Conservation (phyloP, 2,329 filamentous ascomycete species). For the Hymenoscyphus albidus region DNA sequence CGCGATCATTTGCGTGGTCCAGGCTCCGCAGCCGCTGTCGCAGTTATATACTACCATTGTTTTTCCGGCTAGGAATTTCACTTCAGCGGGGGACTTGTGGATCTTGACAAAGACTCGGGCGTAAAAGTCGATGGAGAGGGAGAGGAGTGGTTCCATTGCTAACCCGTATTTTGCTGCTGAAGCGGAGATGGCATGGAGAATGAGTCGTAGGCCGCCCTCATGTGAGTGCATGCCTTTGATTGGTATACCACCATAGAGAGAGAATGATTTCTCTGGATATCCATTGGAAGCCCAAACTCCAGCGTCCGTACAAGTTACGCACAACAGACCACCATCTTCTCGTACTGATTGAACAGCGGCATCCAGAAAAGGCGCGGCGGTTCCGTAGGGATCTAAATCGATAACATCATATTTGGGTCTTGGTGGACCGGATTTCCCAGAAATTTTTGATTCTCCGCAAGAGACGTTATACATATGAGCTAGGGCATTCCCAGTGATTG, state of each 20-base stretch:
- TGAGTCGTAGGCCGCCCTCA: constrained; percentile 82
- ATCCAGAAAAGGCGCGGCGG: constrained; percentile 88
- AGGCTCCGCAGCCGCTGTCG: constrained; percentile 86
- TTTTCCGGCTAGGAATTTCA: constrained; percentile 87
- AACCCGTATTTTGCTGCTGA: constrained; percentile 82
- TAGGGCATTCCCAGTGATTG: constrained; percentile 78
- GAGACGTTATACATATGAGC: constrained; percentile 85
- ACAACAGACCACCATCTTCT: constrained; percentile 83
- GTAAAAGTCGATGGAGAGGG: constrained; percentile 95
- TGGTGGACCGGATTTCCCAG: constrained; percentile 34
- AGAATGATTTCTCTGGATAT: constrained; percentile 90
- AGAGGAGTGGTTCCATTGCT: constrained; percentile 84
- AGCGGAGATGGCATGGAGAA: constrained; percentile 76
- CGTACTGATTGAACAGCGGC: constrained; percentile 80
- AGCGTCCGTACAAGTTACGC: constrained; percentile 94
- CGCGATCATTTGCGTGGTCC: constrained; percentile 76
- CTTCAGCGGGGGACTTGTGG: constrained; percentile 72
- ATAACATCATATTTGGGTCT: constrained; percentile 82
- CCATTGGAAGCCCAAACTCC: constrained; percentile 92
- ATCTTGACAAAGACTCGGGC: constrained; percentile 83
- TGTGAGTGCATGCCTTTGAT: constrained; percentile 83
- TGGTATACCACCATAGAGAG: constrained; percentile 88
- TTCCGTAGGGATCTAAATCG: constrained; percentile 94
- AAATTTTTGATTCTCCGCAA: constrained; percentile 36
- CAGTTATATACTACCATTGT: constrained; percentile 93